A percentile compares a stretch with the other conserved stretches of the same genome.
Conservation (phyloP, 2,329 filamentous ascomycete species). For the Pseudophaeomoniella oleicola region DNA sequence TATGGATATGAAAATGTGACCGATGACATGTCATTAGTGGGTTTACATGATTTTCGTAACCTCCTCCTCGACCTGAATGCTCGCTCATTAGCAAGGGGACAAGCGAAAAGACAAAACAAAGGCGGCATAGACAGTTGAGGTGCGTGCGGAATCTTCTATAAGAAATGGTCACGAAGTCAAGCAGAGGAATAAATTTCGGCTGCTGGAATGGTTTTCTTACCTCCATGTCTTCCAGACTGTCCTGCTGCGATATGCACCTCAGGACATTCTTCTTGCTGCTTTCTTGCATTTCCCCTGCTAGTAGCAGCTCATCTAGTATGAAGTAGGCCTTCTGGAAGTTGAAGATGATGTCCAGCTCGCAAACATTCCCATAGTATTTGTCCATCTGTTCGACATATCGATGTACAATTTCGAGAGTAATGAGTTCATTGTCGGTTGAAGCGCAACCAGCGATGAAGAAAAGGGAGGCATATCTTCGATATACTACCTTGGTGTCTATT, state of each 20-base stretch:
- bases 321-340: constrained; percentile 99
- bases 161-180: too few relatives aligned
- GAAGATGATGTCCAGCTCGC: constrained; percentile 99
- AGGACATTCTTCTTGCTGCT: constrained; percentile 99
- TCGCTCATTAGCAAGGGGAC: constrained; percentile 6
- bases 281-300: constrained; percentile 95
- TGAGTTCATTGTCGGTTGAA: constrained; percentile 95
- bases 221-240: constrained; percentile 98
- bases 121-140: background rate
- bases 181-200: too few relatives aligned
- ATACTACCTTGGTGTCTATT: constrained; percentile 92
- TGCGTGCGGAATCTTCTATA: too few relatives aligned
- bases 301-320: constrained; percentile 87
- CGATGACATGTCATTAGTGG: constrained; percentile 4
- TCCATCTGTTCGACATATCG: constrained; percentile 99
- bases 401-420: constrained; percentile 96
- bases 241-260: constrained; percentile 89
- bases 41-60: constrained; percentile 76
- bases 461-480: constrained; percentile 93
- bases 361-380: constrained; percentile 99
- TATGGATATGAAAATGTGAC: too few relatives aligned
- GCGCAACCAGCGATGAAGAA: constrained; percentile 98
- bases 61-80: constrained; percentile 68
- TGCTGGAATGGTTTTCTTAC: constrained; percentile 51
- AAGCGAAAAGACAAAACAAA: background rate